Evolutionary conservation across 1,139 yeast genomes (phyloP), one percentile per base, ranked within the genome.

Genomic region (Protomyces lactucae-debilis): DNA sequence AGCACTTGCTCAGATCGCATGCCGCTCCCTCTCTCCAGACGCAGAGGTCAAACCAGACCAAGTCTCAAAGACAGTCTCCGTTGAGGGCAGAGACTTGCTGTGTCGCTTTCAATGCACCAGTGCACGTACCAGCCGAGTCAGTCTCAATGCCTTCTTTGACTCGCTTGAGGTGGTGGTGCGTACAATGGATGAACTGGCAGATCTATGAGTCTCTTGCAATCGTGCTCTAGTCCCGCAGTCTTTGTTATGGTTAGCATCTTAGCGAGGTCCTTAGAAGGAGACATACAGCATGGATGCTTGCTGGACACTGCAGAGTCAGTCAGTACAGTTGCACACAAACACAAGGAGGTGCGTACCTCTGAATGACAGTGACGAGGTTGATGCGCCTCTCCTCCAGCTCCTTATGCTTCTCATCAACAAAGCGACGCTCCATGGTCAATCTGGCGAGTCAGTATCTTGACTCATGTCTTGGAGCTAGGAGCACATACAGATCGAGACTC

Each of bases 121-220:
- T 14, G 45, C 52, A 9, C 39, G 63, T 8, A 59, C 54, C 51
- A 55, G 57, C 10, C 56, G 63, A 2, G 63, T 59, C 21, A 59
- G 57, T 23, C 35, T 59, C 18, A 55, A 59, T 23, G 56, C 63
- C 28, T 59, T 59, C 35, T 43, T 59, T 21, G 63, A 59, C 52
- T 39, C 53, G 35, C 57, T 59, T 8, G 63, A 59, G 36, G 63
- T 59, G 12, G 48, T 59, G 16, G 57, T 59, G 12, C 57, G 63
- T 1, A 52, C 45, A 12, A 59, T 59, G 63, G 35, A 52, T 18
- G 63, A 59, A 35, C 48, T 59, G 43, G 32, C 39, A 36, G 51
- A 48, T 28, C 23, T 57, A 5, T 57, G 43, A 51, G 45, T n/a
- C 32, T 28, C 32, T 28, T 28, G 43, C 43, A 39, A 9, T 14